Evolutionary conservation across 306 rosid species (phyloP), one percentile per base, ranked within the genome.

Genomic region (Lupinus albus): DNA sequence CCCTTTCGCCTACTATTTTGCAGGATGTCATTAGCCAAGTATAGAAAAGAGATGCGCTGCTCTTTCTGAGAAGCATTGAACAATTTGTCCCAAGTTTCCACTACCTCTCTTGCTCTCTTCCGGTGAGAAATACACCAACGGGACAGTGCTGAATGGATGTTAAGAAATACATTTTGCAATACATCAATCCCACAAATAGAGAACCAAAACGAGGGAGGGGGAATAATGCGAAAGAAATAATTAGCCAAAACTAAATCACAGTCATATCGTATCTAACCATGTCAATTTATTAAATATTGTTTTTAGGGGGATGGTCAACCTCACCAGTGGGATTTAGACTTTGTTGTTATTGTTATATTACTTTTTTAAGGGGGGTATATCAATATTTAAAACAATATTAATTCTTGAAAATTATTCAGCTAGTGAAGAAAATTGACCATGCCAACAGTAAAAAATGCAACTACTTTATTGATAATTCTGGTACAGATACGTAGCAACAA

Each of bases 1-100:
- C 97, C 97, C 75, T 84, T 86, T 67, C 97, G 84, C 87, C 86
- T 83, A 74, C 97, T 91, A 72, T 91, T 91, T 83, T 91, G 97
- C 81, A 91, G 75, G 77, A 91, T 91, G 82, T 91, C 97, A 73
- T 91, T 91, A 7, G 95, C 91, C 86, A 91, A 76, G 76, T 91
- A 84, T 35, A 91, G 81, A 81, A 86, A 84, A 46, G 95, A 78
- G 66, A 91, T 82, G 6, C 84, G 79, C 81, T 76, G 91, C 57
- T 91, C 97, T 70, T 78, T 84, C 75, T 86, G 95, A 47, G 93
- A 83, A 61, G 88, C 85, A 70, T 81, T 91, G 85, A 91, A 91
- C 69, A 64, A 79, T 69, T 86, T 91, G 42, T 86, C 93, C 97
- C 97, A 91, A 67, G 83, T 86, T 83, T 88, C 95, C 79, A 91